phyloP scores from a whole-genome alignment of 371 early-diverging fungal genomes.

The Coemansia sp. region DNA sequence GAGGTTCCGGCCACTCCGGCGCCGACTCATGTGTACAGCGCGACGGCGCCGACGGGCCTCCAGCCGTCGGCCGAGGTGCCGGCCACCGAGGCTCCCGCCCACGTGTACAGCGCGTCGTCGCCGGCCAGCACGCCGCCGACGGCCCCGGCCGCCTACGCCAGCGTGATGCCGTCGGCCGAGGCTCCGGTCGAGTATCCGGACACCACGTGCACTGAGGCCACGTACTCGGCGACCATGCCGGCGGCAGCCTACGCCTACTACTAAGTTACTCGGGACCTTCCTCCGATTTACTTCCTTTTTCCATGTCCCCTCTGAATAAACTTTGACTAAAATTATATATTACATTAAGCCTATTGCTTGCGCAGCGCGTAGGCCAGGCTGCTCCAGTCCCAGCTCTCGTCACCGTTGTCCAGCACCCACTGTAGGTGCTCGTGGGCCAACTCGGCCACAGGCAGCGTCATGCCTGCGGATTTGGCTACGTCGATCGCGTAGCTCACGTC shows the following conservation, averaged over 20 bases:
- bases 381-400: slow-evolving; percentile 33
- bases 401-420: slow-evolving; percentile 36
- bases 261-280: slow-evolving; percentile 5
- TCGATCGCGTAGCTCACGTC: slow-evolving; percentile 54
- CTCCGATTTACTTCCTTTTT: background rate
- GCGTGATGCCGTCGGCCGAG: background rate
- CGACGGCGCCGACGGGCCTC: background rate
- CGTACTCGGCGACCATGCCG: slow-evolving; percentile 12
- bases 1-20: slow-evolving; percentile 6
- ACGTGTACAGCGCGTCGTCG: slow-evolving; percentile 7
- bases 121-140: slow-evolving; percentile 3
- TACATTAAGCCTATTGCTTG: slow-evolving; percentile 11
- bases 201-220: slow-evolving; percentile 26
- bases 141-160: background rate
- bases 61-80: slow-evolving; percentile 2
- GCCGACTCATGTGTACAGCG: slow-evolving; percentile 11
- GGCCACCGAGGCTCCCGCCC: background rate
- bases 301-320: slow-evolving; percentile 1
- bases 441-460: slow-evolving; percentile 37
- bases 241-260: slow-evolving; percentile 24
- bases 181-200: slow-evolving; percentile 11
- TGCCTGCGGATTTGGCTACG: slow-evolving; percentile 25
- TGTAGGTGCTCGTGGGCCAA: slow-evolving; percentile 33
- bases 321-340: too few relatives aligned
- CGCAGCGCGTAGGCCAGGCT: slow-evolving; percentile 30